These are phyloP conservation scores for Condylostoma magnum DNA, from an alignment of 169 alveolate species.

Conservation along the genomic window DNA sequence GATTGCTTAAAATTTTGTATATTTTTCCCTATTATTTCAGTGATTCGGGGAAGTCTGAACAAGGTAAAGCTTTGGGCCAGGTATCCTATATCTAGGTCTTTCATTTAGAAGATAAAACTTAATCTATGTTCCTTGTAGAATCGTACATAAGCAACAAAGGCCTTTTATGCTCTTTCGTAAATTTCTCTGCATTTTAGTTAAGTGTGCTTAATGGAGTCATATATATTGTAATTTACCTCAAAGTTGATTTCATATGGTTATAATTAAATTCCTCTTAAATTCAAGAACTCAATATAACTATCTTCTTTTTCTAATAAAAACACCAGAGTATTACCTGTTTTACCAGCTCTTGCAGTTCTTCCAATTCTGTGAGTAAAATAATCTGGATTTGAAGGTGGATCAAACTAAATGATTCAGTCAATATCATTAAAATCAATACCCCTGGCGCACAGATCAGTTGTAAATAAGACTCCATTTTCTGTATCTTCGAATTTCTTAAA, in stretches of 20 bases:
- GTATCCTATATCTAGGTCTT: slow-evolving; percentile 87
- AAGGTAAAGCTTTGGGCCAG: slow-evolving; percentile 87
- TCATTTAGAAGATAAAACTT: slow-evolving; percentile 31
- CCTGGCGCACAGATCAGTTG: slow-evolving; percentile 94
- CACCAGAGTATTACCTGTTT: slow-evolving; percentile 78
- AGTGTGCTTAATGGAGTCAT: slow-evolving; percentile 42
- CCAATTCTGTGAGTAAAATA: slow-evolving; percentile 90
- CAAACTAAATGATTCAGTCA: slow-evolving; percentile 93
- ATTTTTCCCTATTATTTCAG: slow-evolving; percentile 88
- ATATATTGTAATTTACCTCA: slow-evolving; percentile 23
- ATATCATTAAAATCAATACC: slow-evolving; percentile 94
- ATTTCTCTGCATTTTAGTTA: slow-evolving; percentile 79
- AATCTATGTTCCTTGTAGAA: slow-evolving; percentile 90
- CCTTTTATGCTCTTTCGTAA: slow-evolving; percentile 85
- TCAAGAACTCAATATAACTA: slow-evolving; percentile 74
- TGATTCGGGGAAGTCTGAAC: slow-evolving; percentile 90
- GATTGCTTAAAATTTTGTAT: slow-evolving; percentile 68
- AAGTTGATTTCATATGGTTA: slow-evolving; percentile 35
- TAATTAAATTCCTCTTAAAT: slow-evolving; percentile 58
- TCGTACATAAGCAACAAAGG: slow-evolving; percentile 91
- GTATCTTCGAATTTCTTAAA: slow-evolving; percentile 57
- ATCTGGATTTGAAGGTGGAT: slow-evolving; percentile 93
- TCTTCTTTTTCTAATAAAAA: slow-evolving; percentile 74
- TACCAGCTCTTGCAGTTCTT: slow-evolving; percentile 91
- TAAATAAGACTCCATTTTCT: slow-evolving; percentile 69